These are phyloP conservation scores for Ophiorrhiza pumila DNA, from an alignment of 257 asterid genomes.

Conservation along the genomic window DNA sequence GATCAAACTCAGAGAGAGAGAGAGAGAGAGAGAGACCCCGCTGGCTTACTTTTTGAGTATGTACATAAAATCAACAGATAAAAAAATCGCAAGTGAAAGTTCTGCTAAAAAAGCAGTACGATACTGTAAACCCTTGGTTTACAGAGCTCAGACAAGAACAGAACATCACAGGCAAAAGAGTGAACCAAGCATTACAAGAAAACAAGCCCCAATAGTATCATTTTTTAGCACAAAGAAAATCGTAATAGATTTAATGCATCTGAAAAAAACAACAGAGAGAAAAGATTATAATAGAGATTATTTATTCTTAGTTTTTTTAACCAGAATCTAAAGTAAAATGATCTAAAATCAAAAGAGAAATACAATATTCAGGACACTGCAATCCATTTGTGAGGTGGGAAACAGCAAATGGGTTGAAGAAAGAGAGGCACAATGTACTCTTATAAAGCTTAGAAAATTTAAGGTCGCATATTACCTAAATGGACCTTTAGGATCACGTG, in stretches of 20 bases:
- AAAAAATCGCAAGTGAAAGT: background rate
- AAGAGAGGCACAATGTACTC: background rate
- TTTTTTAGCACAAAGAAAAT: background rate
- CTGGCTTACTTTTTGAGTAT: background rate
- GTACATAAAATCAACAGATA: background rate
- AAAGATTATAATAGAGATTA: background rate
- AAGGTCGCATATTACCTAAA: slow-evolving; percentile 48
- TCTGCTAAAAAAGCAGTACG: background rate
- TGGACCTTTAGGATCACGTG: slow-evolving; percentile 88
- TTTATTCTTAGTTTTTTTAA: background rate
- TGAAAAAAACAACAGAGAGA: background rate
- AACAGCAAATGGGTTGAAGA: background rate
- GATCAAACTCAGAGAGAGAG: background rate
- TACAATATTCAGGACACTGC: background rate
- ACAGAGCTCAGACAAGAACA: too few species aligned
- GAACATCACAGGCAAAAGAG: background rate
- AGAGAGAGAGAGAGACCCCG: background rate
- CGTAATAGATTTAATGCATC: background rate
- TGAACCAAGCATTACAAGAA: too few species aligned
- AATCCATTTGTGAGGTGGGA: background rate
- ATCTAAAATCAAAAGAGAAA: background rate
- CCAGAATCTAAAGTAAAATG: background rate
- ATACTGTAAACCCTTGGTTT: background rate
- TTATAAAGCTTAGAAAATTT: background rate
- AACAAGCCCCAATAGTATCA: background rate